Evolutionary conservation across 2,329 filamentous ascomycete species (phyloP), one percentile per base, ranked within the genome.

Genomic region (Aspergillus proliferans): DNA sequence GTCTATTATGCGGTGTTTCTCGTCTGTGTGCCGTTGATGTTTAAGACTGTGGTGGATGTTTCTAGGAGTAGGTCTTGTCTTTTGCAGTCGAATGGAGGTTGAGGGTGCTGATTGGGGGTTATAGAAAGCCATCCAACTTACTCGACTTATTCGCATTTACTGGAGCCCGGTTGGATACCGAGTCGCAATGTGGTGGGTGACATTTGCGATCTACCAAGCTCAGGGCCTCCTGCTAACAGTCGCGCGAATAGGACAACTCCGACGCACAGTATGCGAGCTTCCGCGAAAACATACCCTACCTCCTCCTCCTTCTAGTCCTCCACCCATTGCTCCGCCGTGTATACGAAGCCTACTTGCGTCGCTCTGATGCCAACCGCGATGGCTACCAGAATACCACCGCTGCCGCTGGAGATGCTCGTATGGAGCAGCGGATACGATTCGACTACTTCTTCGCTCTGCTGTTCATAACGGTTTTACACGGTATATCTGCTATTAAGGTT

Each of bases 241-340:
- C 52, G 51, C 62, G 45, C 59, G 50, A 48, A 3, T 54, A 90
- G 86, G 93, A 98, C 71, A 84, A 90, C 54, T 93, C 90, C 36
- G 93, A 98, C 71, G 70, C 80, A 28, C 93, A 98, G 69, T 98
- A 97, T 70, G 76, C 79, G 50, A 84, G 82, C 34, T 96, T 98
- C 65, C 85, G 94, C 57, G 75, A 80, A 53, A 97, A 97, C 63
- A 78, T 97, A 34, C 91, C 89, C 2, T 88, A 87, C 65, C 83
- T 97, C 68, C 76, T 81, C 7, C 58, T 84, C 8, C 80, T 97
- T 5, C 72, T 97, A 12, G 58, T 87, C 22, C 69, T 90, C 40
- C 93, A 98, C 66, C 92, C 91, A 1, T 65, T 95, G 3, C 71
- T 92, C 50, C 85, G 93, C 54, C 83, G 78, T 54, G 62, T 79